Conservation (phyloP, 352 stramenopile species). For the Globisporangium recalcitrans region DNA sequence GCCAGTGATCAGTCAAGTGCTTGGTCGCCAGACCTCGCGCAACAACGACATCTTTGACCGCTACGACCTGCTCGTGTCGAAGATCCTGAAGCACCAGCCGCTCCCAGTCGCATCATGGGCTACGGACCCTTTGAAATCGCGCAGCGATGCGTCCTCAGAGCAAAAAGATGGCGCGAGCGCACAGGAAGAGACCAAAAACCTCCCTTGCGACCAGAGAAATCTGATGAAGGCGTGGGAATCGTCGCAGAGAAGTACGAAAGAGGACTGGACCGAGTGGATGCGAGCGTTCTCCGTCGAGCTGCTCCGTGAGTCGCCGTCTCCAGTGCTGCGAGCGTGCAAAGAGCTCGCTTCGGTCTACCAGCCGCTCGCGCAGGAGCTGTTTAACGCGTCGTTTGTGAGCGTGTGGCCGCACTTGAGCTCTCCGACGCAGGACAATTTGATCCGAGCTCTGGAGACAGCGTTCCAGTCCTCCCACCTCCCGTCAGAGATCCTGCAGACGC, state of each 20-base stretch:
- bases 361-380: slow-evolving; percentile 96
- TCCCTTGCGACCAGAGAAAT: slow-evolving; percentile 80
- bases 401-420: slow-evolving; percentile 97
- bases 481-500: slow-evolving; percentile 97
- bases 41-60: slow-evolving; percentile 85
- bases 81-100: slow-evolving; percentile 85
- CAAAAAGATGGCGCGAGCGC: slow-evolving; percentile 29
- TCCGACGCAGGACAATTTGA: slow-evolving; percentile 89
- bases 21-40: slow-evolving; percentile 62
- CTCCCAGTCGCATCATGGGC: slow-evolving; percentile 80
- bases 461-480: slow-evolving; percentile 91
- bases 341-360: slow-evolving; percentile 97
- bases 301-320: slow-evolving; percentile 94
- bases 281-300: slow-evolving; percentile 95
- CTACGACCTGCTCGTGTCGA: slow-evolving; percentile 84
- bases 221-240: slow-evolving; percentile 85
- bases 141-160: slow-evolving; percentile 26
- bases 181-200: slow-evolving; percentile 65
- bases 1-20: slow-evolving; percentile 76
- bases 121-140: slow-evolving; percentile 61
- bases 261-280: slow-evolving; percentile 99
- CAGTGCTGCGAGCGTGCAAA: slow-evolving; percentile 92
- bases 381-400: slow-evolving; percentile 98
- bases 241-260: slow-evolving; percentile 79
- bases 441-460: slow-evolving; percentile 92